These are phyloP conservation scores for Ceriops decandra DNA, from an alignment of 345 rosid species.

Conservation along the genomic window DNA sequence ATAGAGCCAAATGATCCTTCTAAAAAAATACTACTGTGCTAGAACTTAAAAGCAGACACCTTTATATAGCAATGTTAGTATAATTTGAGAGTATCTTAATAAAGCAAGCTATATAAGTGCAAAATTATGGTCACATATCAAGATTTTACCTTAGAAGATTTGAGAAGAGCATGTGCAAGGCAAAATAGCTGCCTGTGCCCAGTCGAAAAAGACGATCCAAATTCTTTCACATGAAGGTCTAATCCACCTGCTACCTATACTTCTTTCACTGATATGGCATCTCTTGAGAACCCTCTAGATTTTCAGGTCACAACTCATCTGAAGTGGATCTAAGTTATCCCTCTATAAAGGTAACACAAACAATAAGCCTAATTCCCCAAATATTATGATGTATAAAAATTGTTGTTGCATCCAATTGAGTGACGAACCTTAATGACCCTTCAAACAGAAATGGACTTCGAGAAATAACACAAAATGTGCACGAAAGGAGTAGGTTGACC, in stretches of 20 bases:
- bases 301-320: conserved; percentile 42
- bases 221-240: conserved; percentile 53
- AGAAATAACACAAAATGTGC: conserved; percentile 72
- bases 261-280: conserved; percentile 73
- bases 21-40: too few species aligned
- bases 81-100: too few species aligned
- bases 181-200: conserved; percentile 95
- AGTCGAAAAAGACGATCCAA: conserved; percentile 68
- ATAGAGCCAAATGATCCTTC: too few species aligned
- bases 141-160: conserved; percentile 61
- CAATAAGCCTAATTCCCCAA: not conserved
- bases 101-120: too few species aligned
- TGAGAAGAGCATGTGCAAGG: conserved; percentile 85
- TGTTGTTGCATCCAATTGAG: not conserved
- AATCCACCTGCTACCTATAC: conserved; percentile 78
- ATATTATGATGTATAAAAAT: not conserved
- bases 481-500: conserved; percentile 51
- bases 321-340: conserved; percentile 82
- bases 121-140: not conserved
- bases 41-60: too few species aligned
- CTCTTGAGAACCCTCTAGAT: conserved; percentile 67
- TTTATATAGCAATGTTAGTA: too few species aligned
- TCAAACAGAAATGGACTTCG: conserved; percentile 85
- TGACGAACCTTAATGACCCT: conserved; percentile 67
- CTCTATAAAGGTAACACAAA: conserved; percentile 27